These are phyloP conservation scores for Nicotiana sylvestris DNA, from an alignment of 257 asterid species.

Conservation along the genomic window DNA sequence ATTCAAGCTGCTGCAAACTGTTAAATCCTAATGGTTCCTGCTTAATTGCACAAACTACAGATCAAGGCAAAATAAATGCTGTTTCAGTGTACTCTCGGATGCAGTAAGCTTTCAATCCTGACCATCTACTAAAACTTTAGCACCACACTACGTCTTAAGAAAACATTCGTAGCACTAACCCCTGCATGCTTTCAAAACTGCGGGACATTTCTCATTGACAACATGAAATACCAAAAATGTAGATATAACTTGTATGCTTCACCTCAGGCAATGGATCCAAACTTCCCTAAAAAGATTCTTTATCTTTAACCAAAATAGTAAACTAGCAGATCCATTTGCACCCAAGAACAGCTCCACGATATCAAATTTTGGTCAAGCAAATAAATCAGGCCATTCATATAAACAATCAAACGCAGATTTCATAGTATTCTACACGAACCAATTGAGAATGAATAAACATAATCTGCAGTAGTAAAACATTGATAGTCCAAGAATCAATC, in stretches of 20 bases:
- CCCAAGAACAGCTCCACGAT: not conserved
- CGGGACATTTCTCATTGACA: not conserved
- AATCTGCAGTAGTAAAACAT: not conserved
- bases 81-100: not conserved
- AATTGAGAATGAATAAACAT: not conserved
- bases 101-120: not conserved
- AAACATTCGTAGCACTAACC: not conserved
- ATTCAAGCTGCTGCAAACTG: not conserved
- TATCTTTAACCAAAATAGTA: not conserved
- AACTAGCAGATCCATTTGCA: not conserved
- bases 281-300: not conserved
- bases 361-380: not conserved
- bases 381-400: not conserved
- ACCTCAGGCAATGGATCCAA: not conserved
- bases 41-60: not conserved
- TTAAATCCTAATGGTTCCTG: not conserved
- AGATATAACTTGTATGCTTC: not conserved
- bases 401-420: not conserved
- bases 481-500: not conserved
- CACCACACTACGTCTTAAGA: not conserved
- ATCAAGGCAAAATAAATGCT: not conserved
- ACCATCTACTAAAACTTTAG: not conserved
- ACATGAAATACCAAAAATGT: not conserved
- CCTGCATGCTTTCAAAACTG: not conserved
- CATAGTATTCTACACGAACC: not conserved